A percentile compares a stretch with the other conserved stretches of the same genome.
phyloP scores from a whole-genome alignment of 2,329 filamentous ascomycete genomes.

The Mycogone perniciosa region DNA sequence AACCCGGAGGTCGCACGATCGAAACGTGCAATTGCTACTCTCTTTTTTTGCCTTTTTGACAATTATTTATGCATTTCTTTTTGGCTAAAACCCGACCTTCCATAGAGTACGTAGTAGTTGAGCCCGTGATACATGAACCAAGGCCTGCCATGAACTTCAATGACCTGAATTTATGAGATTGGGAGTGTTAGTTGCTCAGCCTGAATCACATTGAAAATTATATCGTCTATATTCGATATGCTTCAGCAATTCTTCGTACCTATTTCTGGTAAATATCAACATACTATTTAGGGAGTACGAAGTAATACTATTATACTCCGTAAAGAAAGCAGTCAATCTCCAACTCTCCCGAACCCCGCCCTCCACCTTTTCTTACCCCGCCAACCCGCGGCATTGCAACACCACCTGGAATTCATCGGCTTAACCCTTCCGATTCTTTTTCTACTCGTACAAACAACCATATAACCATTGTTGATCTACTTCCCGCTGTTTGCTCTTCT shows the following conservation, averaged over 20 bases:
- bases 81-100: not conserved
- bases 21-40: conserved; percentile 27
- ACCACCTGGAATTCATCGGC: not conserved
- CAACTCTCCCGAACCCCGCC: conserved; percentile 1
- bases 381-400: conserved; percentile 8
- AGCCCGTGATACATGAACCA: too few relatives aligned
- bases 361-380: not conserved
- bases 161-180: too few relatives aligned
- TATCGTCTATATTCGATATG: too few relatives aligned
- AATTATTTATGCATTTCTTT: not conserved
- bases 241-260: too few relatives aligned
- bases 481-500: too few relatives aligned
- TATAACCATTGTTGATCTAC: too few relatives aligned
- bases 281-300: too few relatives aligned
- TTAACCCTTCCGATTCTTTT: not conserved
- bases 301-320: too few relatives aligned
- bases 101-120: not conserved
- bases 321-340: not conserved
- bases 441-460: not conserved
- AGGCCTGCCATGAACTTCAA: too few relatives aligned
- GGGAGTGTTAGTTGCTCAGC: too few relatives aligned
- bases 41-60: conserved; percentile 7
- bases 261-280: too few relatives aligned
- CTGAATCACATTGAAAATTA: too few relatives aligned
- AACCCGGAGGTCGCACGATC: conserved; percentile 26